A percentile compares a stretch with the other conserved stretches of the same genome.
These are phyloP conservation scores for Carallia pectinifolia DNA, from an alignment of 345 rosid species.

Conservation along the genomic window DNA sequence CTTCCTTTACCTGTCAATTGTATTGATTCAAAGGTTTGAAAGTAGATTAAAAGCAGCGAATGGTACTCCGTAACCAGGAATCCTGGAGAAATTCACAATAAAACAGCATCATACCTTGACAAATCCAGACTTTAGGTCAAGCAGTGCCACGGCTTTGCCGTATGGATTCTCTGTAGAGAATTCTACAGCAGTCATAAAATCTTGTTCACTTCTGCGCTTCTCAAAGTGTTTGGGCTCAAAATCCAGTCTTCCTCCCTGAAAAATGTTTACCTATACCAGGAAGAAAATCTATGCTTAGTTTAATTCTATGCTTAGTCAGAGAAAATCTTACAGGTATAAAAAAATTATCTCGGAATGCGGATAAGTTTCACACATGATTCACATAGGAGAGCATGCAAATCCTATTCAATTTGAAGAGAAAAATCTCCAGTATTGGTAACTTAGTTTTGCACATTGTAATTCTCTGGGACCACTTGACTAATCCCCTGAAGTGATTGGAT, in stretches of 20 bases:
- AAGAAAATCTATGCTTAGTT: no score
- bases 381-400: constrained; percentile 7
- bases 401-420: constrained; percentile 4
- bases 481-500: neutral
- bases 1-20: constrained; percentile 62
- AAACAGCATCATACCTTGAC: constrained; percentile 45
- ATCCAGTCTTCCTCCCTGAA: constrained; percentile 66
- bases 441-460: neutral
- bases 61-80: neutral
- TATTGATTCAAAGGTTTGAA: constrained; percentile 10
- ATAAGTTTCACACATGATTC: neutral
- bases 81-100: constrained; percentile 9
- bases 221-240: constrained; percentile 54
- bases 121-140: constrained; percentile 61
- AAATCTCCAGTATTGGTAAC: neutral
- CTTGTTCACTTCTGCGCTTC: constrained; percentile 51
- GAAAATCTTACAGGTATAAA: neutral
- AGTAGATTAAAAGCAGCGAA: neutral
- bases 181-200: constrained; percentile 74
- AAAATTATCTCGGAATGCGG: neutral
- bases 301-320: constrained; percentile 4
- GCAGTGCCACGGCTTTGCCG: constrained; percentile 79
- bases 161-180: constrained; percentile 72
- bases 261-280: constrained; percentile 60
- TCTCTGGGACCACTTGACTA: neutral